Evolutionary conservation across 202 grass and related monocot species (phyloP).

Genomic region (Setaria italica): DNA sequence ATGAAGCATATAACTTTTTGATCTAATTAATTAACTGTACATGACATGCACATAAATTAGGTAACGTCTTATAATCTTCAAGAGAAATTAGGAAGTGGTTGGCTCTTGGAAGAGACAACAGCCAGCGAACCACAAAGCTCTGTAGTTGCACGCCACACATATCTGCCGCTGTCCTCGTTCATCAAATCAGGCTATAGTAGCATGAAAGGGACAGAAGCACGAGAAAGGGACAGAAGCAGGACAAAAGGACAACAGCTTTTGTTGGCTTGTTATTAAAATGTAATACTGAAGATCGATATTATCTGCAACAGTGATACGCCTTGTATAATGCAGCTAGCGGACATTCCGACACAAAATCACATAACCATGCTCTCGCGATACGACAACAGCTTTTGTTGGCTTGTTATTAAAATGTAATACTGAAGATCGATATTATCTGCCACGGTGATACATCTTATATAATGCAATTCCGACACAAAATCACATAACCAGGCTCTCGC

Average conservation of each 20-base stretch:
- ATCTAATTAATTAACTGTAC: not conserved
- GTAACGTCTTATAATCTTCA: not conserved
- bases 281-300: too few relatives aligned
- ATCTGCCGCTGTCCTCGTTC: not conserved
- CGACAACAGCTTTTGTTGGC: not conserved
- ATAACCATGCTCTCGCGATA: too few relatives aligned
- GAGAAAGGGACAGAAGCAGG: not conserved
- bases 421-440: too few relatives aligned
- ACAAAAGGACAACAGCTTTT: not conserved
- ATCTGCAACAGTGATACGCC: too few relatives aligned
- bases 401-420: not conserved
- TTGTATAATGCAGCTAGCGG: too few relatives aligned
- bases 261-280: not conserved
- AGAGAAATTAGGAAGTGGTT: not conserved
- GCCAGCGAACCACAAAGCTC: not conserved
- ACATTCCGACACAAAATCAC: not conserved
- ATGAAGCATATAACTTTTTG: not conserved
- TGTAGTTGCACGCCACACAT: not conserved
- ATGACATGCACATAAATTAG: not conserved
- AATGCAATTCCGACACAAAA: not conserved
- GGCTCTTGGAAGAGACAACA: not conserved
- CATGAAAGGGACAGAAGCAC: conserved; percentile 14
- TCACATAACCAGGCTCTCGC: too few relatives aligned
- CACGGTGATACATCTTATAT: too few relatives aligned
- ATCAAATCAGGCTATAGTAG: not conserved